Conservation (phyloP, 306 rosid genomes). For the Prunus campanulata region DNA sequence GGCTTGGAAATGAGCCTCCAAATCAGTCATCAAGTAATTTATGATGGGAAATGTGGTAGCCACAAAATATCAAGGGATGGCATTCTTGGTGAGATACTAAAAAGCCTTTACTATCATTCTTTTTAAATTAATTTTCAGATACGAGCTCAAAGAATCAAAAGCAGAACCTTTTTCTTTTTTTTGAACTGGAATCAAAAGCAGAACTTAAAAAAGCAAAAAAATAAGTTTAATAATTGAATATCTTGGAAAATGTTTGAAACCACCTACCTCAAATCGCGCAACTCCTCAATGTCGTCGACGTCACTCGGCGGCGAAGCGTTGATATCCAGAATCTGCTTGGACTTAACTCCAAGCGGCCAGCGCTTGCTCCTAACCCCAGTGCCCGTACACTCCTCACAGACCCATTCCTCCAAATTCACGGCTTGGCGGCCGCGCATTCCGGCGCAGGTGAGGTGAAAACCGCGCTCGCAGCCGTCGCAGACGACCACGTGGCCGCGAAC, state of each 20-base stretch:
- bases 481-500: slow-evolving; percentile 53
- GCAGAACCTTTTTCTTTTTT: not conserved
- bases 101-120: not conserved
- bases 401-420: slow-evolving; percentile 63
- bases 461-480: slow-evolving; percentile 98
- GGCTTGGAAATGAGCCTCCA: not conserved
- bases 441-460: slow-evolving; percentile 70
- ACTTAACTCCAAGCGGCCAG: slow-evolving; percentile 93
- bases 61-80: not conserved
- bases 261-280: slow-evolving; percentile 62
- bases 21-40: not conserved
- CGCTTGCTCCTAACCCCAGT: slow-evolving; percentile 78
- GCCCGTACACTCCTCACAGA: slow-evolving; percentile 67
- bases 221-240: not conserved
- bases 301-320: slow-evolving; percentile 97
- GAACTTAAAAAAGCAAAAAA: not conserved
- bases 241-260: slow-evolving; percentile 9
- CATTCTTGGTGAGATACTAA: not conserved
- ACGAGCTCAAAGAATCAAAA: not conserved
- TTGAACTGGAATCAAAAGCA: not conserved
- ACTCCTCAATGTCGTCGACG: slow-evolving; percentile 40
- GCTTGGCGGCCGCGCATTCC: slow-evolving; percentile 67
- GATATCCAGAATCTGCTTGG: slow-evolving; percentile 80
- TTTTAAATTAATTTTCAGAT: not conserved
- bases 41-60: not conserved